A percentile compares a stretch with the other conserved stretches of the same genome.
Evolutionary conservation across 805 yeast genomes (phyloP).

Genomic region (Candida krabiensis): DNA sequence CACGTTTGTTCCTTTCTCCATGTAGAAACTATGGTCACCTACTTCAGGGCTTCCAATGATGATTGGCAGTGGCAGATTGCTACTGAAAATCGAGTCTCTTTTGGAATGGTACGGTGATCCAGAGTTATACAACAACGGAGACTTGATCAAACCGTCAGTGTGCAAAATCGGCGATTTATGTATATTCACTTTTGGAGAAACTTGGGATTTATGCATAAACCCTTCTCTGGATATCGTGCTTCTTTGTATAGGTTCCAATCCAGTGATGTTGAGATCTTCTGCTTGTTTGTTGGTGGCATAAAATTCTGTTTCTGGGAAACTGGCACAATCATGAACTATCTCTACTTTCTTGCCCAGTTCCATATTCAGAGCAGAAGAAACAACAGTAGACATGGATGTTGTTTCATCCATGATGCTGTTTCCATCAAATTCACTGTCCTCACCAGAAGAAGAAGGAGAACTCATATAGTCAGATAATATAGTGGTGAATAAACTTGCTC

Average conservation of each 20-base stretch:
- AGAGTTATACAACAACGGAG: not conserved
- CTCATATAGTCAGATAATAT: slow-evolving; percentile 19
- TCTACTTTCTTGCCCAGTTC: slow-evolving; percentile 2
- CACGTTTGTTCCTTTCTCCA: not conserved
- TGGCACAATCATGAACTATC: not conserved
- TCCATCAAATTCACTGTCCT: slow-evolving; percentile 8
- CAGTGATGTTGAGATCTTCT: no score
- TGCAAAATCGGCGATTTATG: not conserved
- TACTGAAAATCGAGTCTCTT: slow-evolving; percentile 21
- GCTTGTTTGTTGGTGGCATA: no score
- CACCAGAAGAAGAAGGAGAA: slow-evolving; percentile 4
- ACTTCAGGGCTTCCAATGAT: slow-evolving; percentile 5
- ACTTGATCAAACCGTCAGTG: not conserved
- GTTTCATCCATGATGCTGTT: slow-evolving; percentile 7
- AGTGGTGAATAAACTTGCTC: slow-evolving; percentile 19
- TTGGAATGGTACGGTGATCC: not conserved
- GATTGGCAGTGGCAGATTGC: slow-evolving; percentile 10
- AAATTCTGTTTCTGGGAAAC: no score
- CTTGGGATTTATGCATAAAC: no score
- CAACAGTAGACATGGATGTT: slow-evolving; percentile 16
- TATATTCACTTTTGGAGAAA: no score
- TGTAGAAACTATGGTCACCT: not conserved
- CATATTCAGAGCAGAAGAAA: slow-evolving; percentile 6
- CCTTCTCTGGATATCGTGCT: no score
- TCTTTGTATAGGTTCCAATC: no score